These are phyloP conservation scores for Ehretia macrophylla DNA, from an alignment of 257 asterid genomes.

Conservation along the genomic window DNA sequence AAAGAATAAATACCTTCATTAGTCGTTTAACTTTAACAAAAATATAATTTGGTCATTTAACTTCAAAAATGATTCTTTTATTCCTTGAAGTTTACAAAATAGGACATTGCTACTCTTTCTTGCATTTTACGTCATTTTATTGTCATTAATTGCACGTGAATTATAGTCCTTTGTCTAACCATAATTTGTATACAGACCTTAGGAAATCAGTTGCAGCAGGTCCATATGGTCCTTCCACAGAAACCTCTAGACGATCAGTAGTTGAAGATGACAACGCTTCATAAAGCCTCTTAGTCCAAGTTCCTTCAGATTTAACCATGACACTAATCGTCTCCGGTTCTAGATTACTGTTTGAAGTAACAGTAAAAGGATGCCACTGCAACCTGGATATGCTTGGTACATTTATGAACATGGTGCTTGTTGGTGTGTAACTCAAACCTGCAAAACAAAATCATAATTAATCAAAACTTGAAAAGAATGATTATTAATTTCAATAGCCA, in stretches of 20 bases:
- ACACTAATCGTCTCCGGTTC: conserved; percentile 76
- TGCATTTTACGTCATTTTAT: no score
- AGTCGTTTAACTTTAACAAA: no score
- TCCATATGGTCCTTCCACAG: conserved; percentile 95
- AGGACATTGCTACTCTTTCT: no score
- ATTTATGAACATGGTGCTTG: conserved; percentile 75
- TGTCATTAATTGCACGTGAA: no score
- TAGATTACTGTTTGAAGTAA: conserved; percentile 60
- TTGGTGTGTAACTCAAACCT: conserved; percentile 70
- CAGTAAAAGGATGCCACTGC: conserved; percentile 98
- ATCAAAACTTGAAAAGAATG: no score
- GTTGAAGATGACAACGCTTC: conserved; percentile 51
- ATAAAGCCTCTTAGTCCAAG: conserved; percentile 76
- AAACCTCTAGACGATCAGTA: conserved; percentile 45
- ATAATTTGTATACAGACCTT: conserved; percentile 34
- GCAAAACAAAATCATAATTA: neutral
- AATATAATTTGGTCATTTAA: no score
- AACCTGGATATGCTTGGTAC: conserved; percentile 75
- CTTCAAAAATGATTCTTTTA: no score
- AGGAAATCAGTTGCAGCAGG: conserved; percentile 69
- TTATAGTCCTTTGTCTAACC: no score
- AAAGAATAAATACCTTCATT: no score
- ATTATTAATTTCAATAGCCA: no score
- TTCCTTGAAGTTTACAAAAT: no score
- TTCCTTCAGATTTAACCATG: conserved; percentile 76